Evolutionary conservation across 2,329 filamentous ascomycete species (phyloP).

Genomic region (Penicillium paneum): DNA sequence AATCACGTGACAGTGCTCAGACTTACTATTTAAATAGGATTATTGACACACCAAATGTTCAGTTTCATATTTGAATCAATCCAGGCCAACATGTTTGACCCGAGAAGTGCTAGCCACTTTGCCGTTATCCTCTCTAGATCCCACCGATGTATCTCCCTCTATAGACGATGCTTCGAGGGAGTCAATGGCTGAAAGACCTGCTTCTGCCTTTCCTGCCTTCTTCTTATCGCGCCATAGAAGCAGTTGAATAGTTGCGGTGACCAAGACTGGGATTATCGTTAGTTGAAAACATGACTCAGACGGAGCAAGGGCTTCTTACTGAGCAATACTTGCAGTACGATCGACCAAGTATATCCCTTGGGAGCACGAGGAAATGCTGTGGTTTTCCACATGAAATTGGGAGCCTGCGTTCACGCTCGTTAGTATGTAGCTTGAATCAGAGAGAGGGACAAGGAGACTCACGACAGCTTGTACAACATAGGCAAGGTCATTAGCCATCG

Average conservation of each 20-base stretch:
- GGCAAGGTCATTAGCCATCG: slow-evolving; percentile 32
- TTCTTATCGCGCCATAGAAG: slow-evolving; percentile 4
- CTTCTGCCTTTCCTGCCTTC: background rate
- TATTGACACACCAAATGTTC: too few species aligned
- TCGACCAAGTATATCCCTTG: slow-evolving; percentile 40
- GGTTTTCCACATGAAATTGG: slow-evolving; percentile 46
- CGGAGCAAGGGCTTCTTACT: slow-evolving; percentile 22
- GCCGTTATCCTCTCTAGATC: background rate
- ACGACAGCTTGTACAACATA: slow-evolving; percentile 36
- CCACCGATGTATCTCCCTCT: background rate
- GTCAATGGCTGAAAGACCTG: background rate
- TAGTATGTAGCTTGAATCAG: background rate
- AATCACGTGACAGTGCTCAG: too few species aligned
- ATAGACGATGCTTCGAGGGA: background rate
- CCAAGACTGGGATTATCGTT: background rate
- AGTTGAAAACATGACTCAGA: background rate
- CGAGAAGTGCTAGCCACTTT: background rate
- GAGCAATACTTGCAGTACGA: slow-evolving; percentile 34
- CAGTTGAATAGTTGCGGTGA: slow-evolving; percentile 1
- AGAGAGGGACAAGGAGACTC: background rate
- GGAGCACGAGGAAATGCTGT: slow-evolving; percentile 38
- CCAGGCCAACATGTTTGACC: background rate
- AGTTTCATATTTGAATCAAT: background rate
- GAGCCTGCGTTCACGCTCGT: slow-evolving; percentile 16
- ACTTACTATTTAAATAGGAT: too few species aligned